A percentile compares a stretch with the other conserved stretches of the same genome.
phyloP scores from a whole-genome alignment of 202 grass and related monocot species.

The Sporobolus alterniflorus region DNA sequence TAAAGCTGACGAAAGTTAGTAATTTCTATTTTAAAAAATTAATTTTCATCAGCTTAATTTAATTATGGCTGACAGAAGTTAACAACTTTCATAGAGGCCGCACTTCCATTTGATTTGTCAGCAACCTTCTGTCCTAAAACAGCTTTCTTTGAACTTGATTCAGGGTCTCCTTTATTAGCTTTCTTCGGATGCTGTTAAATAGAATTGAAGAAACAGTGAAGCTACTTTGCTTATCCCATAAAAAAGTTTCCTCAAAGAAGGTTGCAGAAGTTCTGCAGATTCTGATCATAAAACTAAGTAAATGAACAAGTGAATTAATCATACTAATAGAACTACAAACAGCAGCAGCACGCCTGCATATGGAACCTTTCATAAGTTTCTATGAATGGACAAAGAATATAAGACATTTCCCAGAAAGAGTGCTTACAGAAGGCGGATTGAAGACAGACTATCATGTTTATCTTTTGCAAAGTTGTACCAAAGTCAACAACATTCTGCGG shows the following conservation, averaged over 20 bases:
- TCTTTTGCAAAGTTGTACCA: conserved; percentile 68
- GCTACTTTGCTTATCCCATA: conserved; percentile 8
- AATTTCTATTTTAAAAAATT: no score
- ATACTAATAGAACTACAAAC: neutral
- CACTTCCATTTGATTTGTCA: conserved; percentile 51
- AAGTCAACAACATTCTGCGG: conserved; percentile 78
- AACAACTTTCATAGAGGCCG: conserved; percentile 49
- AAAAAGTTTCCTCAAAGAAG: neutral
- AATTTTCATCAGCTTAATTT: no score
- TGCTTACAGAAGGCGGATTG: conserved; percentile 66
- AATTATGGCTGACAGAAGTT: no score
- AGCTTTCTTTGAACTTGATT: conserved; percentile 62
- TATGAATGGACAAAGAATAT: neutral
- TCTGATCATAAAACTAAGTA: neutral
- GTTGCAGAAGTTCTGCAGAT: neutral
- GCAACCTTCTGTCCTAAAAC: conserved; percentile 47
- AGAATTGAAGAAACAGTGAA: neutral
- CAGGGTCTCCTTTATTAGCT: conserved; percentile 64
- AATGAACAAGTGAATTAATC: neutral
- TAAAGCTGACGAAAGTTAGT: no score
- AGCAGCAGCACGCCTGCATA: no score
- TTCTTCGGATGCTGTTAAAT: conserved; percentile 61
- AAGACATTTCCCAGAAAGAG: conserved; percentile 6
- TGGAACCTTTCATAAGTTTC: no score
- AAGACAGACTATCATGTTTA: conserved; percentile 65